These are phyloP conservation scores for Secale cereale DNA, from an alignment of 176 grass and related monocot species.

Conservation along the genomic window DNA sequence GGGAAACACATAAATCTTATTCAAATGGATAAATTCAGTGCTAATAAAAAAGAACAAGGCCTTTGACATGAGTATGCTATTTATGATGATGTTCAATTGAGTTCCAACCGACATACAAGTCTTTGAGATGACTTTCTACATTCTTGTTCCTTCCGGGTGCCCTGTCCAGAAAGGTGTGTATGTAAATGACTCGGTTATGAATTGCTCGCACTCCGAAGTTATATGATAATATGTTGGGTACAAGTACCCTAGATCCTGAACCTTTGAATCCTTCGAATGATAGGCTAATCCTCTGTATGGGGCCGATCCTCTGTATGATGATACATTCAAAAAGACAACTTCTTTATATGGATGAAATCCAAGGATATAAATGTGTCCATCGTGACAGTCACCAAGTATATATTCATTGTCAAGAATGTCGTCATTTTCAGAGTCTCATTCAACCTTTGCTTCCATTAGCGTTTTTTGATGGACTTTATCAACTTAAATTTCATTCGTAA, in stretches of 20 bases:
- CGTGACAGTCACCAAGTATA: neutral
- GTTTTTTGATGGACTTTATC: neutral
- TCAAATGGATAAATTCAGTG: too few species aligned
- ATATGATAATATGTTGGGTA: neutral
- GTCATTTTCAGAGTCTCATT: neutral
- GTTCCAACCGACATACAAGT: neutral
- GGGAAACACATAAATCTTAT: too few species aligned
- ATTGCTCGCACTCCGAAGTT: neutral
- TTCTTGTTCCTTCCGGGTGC: neutral
- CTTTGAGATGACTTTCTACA: neutral
- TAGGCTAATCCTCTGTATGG: neutral
- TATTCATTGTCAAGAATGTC: neutral
- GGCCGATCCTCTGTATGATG: neutral
- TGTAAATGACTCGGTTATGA: neutral
- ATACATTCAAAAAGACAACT: neutral
- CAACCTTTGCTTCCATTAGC: neutral
- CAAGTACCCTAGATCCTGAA: neutral
- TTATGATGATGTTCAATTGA: neutral
- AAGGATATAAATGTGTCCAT: neutral
- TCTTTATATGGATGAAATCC: slow-evolving; percentile 7
- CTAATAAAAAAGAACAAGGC: too few species aligned
- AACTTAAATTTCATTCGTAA: neutral
- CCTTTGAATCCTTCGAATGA: neutral
- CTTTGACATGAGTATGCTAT: neutral
- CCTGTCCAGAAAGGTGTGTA: neutral